phyloP scores from a whole-genome alignment of 1,284 basidiomycete species.

The Spongiforma sp. region DNA sequence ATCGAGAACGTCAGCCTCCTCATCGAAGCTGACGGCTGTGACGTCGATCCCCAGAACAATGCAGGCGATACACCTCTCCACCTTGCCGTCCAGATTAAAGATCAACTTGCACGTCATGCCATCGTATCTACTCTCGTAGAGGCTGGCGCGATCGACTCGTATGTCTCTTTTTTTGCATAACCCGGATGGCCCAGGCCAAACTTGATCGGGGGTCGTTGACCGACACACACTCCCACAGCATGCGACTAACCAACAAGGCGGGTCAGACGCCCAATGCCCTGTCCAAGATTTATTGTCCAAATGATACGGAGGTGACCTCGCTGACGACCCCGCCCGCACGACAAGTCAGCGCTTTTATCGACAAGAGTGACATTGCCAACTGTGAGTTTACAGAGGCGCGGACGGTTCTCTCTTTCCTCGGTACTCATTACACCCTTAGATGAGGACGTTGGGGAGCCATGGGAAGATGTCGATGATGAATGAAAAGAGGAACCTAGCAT shows the following conservation, averaged over 20 bases:
- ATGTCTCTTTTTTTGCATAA: conserved; percentile 9
- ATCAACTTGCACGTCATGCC: conserved; percentile 18
- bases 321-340: conserved; percentile 29
- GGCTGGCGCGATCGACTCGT: conserved; percentile 36
- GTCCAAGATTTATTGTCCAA: conserved; percentile 28
- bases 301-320: conserved; percentile 23
- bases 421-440: too few relatives aligned
- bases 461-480: too few relatives aligned
- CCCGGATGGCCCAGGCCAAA: neutral
- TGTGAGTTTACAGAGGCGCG: conserved; percentile 27
- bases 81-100: conserved; percentile 28
- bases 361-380: conserved; percentile 24
- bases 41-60: conserved; percentile 34
- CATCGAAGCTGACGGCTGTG: conserved; percentile 37
- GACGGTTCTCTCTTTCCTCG: too few relatives aligned
- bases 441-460: too few relatives aligned
- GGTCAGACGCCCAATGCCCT: conserved; percentile 32
- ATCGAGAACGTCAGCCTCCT: conserved; percentile 24
- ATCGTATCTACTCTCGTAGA: conserved; percentile 31
- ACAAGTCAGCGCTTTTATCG: conserved; percentile 21
- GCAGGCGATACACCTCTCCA: conserved; percentile 36
- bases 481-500: too few relatives aligned
- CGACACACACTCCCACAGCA: too few relatives aligned
- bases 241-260: conserved; percentile 30
- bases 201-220: neutral